Base-by-base conservation (phyloP, 73 alveolate genomes). In the Symbiodinium pilosum region DNA sequence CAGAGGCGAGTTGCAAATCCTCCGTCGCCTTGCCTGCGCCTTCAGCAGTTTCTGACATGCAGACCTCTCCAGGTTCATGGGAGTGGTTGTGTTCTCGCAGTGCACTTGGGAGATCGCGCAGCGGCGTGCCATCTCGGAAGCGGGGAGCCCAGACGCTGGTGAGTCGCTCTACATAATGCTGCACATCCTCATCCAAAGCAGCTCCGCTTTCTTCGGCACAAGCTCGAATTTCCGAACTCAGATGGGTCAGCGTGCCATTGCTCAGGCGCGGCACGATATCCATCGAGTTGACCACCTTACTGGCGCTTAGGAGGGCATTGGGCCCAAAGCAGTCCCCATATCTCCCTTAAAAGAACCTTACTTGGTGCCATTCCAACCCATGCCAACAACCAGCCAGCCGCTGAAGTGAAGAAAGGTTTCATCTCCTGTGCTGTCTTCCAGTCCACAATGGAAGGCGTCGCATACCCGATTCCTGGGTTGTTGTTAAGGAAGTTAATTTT, bases 201-300 rank as follows among this genome's bases (percentile, higher is more conserved):
- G 75, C 95, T 14, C 43, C 54, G 28, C 94, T 87, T 59, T 87
- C 41, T 34, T 44, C 94, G 43, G 95, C 95, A 41, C 95, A 89
- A 28, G 30, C 28, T 28, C 86, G 77, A 20, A 89, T 26, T 87
- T 59, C 86, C 9, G 36, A 16, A 28, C 75, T 44, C 39, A 89
- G 47, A 43, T 84, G 95, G 16, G 38, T 36, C 52, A 89, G 47
- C 34, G 95, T 68, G 40, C 95, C 36, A 28, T 36, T 43, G 28
- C 87, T 41, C 75, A 89, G 44, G 42, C 95, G 95, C 30, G 95
- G 95, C 86, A 89, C 95, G 87, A 84, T 87, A 28, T 89, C 95
- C 95, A 89, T 89, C 68, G 95, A 89, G 87, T 89, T 89, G 41
- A 89, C 95, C 95, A 59, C 41, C 39, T n/a, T n/a, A n/a, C n/a